Evolutionary conservation across 2,329 filamentous ascomycete species (phyloP), one percentile per base, ranked within the genome.

Genomic region (Aspergillus uvarum): DNA sequence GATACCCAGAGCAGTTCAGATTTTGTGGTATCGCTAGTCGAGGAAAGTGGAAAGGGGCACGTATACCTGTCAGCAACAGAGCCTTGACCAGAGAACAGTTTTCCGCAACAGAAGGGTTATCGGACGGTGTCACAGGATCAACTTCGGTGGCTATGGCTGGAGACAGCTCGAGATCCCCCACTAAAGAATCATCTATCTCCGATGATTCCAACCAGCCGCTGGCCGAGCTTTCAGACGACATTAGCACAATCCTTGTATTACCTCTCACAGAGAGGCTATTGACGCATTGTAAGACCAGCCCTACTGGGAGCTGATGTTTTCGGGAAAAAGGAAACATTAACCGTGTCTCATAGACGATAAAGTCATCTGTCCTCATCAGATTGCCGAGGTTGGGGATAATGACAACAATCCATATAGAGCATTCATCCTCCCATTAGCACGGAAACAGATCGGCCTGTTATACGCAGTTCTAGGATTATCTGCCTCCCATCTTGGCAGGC

Each of bases 1-100:
- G 70, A 14, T 73, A 73, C 51, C 71, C 71, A 2, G 71, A 73
- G 6, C 71, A 70, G n/a, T 73, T 71, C 56, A 64, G 69, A 2
- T 73, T 73, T 22, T 70, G 69, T 47, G 70, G 70, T 1, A 64
- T 73, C 24, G 69, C 70, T 21, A 72, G 65, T 55, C 67, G 70
- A 8, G 71, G 71, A 4, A 72, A 70, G 49, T 73, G 70, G 71
- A 73, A 71, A 49, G 65, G 66, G 47, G 65, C 63, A 19, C 63
- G 64, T 21, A 58, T 64, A 21, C 71, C 70, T 10, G 58, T 59
- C 21, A 54, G 48, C 11, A 51, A 35, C 26, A 52, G 61, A 42
- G 32, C 16, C 6, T n/a, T 48, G 24, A 24, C 19, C 21, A 32
- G 26, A 50, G 31, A 14, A 19, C 50, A 35, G 38, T 38, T 32